Conservation (phyloP, 768 basidiomycete species). For the Boletus eberwhitei region DNA sequence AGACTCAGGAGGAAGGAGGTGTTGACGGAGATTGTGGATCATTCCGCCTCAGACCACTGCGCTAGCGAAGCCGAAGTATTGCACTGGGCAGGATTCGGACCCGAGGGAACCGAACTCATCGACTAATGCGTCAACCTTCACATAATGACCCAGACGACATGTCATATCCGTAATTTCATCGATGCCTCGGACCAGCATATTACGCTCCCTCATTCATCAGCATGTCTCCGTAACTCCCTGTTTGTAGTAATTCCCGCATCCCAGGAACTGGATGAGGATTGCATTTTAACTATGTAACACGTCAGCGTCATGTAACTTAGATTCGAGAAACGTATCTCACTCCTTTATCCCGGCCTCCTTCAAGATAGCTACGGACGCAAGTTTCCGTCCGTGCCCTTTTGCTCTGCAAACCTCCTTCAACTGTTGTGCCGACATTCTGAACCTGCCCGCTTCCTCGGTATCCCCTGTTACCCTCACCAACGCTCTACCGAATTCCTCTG, state of each 20-base stretch:
- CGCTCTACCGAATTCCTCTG: no score
- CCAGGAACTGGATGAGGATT: conserved; percentile 21
- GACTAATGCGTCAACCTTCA: neutral
- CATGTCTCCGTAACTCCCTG: neutral
- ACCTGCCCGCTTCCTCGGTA: no score
- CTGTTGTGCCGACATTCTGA: no score
- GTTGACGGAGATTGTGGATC: neutral
- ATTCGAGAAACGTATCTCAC: neutral
- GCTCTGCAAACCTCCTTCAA: no score
- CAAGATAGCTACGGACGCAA: neutral
- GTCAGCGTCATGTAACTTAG: neutral
- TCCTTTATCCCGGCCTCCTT: neutral
- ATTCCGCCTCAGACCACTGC: neutral
- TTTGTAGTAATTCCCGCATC: conserved; percentile 9
- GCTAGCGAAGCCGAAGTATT: neutral
- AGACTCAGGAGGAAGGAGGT: conserved; percentile 2
- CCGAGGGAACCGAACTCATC: conserved; percentile 25
- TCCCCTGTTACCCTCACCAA: no score
- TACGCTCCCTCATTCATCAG: neutral
- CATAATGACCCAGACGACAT: neutral
- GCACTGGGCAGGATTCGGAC: conserved; percentile 16
- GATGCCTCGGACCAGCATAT: neutral
- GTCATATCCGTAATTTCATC: neutral
- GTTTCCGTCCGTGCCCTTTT: neutral
- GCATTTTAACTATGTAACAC: neutral